Percentiles rank a stretch among this genome's conserved stretches.
Conservation (phyloP, 495 filamentous ascomycete genomes). For the Penicillium macrosclerotiorum region DNA sequence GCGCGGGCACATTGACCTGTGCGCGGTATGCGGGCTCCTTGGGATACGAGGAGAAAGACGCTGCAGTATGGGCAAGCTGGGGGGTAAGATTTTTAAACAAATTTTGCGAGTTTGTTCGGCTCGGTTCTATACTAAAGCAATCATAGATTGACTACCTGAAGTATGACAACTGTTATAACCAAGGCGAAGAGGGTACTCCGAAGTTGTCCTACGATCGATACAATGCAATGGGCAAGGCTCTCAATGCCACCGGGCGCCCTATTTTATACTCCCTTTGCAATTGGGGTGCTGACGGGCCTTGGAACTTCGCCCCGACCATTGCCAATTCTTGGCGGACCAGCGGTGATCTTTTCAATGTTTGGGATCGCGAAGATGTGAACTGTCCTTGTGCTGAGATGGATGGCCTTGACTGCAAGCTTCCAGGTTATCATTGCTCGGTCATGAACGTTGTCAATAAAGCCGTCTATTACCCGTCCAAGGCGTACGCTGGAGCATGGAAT, state of each 20-base stretch:
- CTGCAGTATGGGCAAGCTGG: constrained; percentile 60
- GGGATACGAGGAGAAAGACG: constrained; percentile 61
- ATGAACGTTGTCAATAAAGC: constrained; percentile 53
- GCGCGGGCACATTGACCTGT: constrained; percentile 45
- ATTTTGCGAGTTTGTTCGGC: neutral
- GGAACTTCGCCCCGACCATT: constrained; percentile 56
- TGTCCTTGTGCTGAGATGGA: constrained; percentile 39
- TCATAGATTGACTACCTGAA: constrained; percentile 52
- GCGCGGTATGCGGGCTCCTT: constrained; percentile 53
- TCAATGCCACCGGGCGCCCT: constrained; percentile 51
- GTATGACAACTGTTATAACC: constrained; percentile 70
- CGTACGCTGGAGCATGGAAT: constrained; percentile 34
- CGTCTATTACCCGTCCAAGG: constrained; percentile 31
- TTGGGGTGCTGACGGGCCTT: constrained; percentile 51
- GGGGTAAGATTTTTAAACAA: constrained; percentile 36
- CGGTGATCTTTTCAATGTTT: constrained; percentile 39
- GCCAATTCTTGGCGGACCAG: constrained; percentile 58
- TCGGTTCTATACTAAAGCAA: neutral
- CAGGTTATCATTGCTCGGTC: constrained; percentile 55
- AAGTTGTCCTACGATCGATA: constrained; percentile 52
- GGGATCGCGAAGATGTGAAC: constrained; percentile 26
- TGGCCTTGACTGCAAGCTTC: constrained; percentile 42
- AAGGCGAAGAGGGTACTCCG: constrained; percentile 49
- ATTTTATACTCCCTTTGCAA: constrained; percentile 66
- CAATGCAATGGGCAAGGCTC: constrained; percentile 58